A percentile compares a stretch with the other conserved stretches of the same genome.
These are phyloP conservation scores for Bauhinia variegata DNA, from an alignment of 306 rosid genomes.

Conservation along the genomic window DNA sequence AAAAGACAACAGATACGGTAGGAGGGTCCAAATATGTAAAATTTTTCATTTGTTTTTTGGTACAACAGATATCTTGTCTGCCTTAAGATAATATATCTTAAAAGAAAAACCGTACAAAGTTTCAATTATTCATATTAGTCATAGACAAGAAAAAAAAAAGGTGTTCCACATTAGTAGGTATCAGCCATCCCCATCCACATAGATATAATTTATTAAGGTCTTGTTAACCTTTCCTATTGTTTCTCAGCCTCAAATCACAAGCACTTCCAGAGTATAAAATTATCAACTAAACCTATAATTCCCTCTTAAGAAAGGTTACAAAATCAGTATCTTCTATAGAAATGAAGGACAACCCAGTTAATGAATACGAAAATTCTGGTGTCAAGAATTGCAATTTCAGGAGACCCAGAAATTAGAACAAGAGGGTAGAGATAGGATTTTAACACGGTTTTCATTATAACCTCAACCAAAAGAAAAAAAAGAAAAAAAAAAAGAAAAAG, in stretches of 20 bases:
- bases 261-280: neutral
- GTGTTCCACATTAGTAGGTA: neutral
- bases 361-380: neutral
- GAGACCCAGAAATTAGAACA: neutral
- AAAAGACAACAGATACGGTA: neutral
- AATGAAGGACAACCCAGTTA: neutral
- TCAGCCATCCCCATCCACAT: neutral
- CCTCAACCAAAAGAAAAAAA: too few species aligned
- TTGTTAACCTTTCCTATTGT: neutral
- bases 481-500: too few species aligned
- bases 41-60: too few species aligned
- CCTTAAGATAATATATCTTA: neutral
- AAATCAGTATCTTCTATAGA: neutral
- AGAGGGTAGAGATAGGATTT: too few species aligned
- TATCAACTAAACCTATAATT: neutral
- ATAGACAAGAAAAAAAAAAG: neutral
- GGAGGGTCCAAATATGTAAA: constrained; percentile 35
- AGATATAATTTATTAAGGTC: too few species aligned
- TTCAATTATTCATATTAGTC: neutral
- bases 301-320: too few species aligned
- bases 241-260: constrained; percentile 4
- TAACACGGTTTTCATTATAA: too few species aligned
- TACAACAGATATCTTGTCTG: neutral
- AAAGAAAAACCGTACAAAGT: neutral
- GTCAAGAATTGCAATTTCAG: neutral